Conservation (phyloP, 768 basidiomycete genomes). For the Dictyophora rubrovolvata region DNA sequence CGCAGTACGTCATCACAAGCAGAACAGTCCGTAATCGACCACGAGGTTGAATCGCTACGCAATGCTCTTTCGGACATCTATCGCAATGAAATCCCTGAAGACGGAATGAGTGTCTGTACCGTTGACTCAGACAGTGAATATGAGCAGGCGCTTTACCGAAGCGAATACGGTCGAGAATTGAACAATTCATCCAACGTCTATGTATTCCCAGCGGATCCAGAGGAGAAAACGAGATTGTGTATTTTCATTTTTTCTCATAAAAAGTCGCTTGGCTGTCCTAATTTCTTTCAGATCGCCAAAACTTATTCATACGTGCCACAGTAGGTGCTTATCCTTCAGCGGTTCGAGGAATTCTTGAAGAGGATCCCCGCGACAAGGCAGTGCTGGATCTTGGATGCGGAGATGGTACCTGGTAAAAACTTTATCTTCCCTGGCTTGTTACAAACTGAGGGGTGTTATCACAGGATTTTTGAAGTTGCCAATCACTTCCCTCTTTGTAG, state of each 20-base stretch:
- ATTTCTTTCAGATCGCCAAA: constrained; percentile 46
- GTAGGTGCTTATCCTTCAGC: constrained; percentile 61
- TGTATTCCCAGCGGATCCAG: constrained; percentile 66
- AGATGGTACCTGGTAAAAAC: constrained; percentile 61
- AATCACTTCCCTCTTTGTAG: constrained; percentile 59
- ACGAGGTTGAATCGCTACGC: background rate
- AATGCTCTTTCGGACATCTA: background rate
- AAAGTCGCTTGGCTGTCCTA: constrained; percentile 9
- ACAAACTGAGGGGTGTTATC: constrained; percentile 7
- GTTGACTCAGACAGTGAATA: background rate
- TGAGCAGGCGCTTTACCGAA: constrained; percentile 31
- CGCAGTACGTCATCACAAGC: background rate
- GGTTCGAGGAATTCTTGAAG: constrained; percentile 47
- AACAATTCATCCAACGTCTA: constrained; percentile 78
- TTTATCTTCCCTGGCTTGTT: background rate
- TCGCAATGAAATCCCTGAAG: background rate
- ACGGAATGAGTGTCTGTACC: background rate
- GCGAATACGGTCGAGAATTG: constrained; percentile 58
- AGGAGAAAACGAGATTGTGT: constrained; percentile 65
- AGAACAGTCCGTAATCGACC: background rate
- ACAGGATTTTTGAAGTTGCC: constrained; percentile 69
- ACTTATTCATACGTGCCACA: constrained; percentile 49
- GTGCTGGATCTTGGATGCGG: constrained; percentile 73
- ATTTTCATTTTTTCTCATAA: background rate
- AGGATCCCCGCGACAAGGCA: constrained; percentile 44